Evolutionary conservation across 306 rosid species (phyloP).

Genomic region (Styphnolobium japonicum): DNA sequence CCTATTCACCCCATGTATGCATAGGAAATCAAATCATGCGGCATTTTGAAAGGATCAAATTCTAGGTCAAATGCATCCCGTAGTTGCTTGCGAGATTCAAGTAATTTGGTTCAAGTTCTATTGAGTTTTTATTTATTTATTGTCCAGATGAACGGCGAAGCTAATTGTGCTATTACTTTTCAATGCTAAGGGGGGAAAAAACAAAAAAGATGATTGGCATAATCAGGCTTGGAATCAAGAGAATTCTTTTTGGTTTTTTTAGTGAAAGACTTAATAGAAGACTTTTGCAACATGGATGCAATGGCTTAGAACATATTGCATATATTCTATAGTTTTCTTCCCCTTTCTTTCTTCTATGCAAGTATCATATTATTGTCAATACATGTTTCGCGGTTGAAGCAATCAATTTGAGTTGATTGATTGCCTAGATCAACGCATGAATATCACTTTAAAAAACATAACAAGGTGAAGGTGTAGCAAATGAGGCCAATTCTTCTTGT

Average conservation of each 20-base stretch:
- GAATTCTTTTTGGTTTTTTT: too few species aligned
- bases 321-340: neutral
- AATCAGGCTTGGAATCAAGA: neutral
- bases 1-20: neutral
- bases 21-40: neutral
- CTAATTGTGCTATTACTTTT: neutral
- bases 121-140: neutral
- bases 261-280: too few species aligned
- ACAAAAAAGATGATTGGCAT: neutral
- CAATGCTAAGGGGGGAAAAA: neutral
- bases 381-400: neutral
- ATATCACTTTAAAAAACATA: neutral
- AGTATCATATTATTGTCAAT: neutral
- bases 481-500: neutral
- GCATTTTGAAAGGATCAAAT: neutral
- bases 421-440: neutral
- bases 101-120: neutral
- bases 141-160: neutral
- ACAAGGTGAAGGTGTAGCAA: neutral
- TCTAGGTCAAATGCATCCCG: neutral
- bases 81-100: constrained; percentile 17
- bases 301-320: constrained; percentile 16
- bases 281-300: neutral
- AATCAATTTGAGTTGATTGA: neutral
- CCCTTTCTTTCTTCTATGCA: neutral